Evolutionary conservation across 164 flowering plant species (phyloP), one percentile per base, ranked within the genome.

Genomic region (Berberis thunbergii): DNA sequence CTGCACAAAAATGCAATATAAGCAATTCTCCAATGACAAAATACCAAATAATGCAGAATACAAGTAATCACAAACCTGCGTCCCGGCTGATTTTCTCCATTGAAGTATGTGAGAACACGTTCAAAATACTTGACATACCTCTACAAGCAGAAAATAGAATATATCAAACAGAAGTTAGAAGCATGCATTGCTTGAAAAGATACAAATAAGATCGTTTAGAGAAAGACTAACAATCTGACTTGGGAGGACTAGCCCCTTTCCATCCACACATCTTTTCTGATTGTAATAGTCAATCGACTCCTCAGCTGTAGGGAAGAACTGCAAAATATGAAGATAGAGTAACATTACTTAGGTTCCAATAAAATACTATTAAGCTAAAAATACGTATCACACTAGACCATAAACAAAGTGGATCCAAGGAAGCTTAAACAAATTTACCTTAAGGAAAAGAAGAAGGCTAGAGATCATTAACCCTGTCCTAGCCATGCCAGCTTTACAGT

Each of bases 251-350:
- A 94, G 99, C 49, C 93, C 99, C 73, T 91, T 94, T 41, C 88
- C 91, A 76, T 91, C 99, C 67, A 89, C 49, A 77, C 99, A 94
- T 79, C 99, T 84, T 77, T 91, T 94, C 84, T 94, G 95, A 69
- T 94, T 94, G 76, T 91, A 94, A 79, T 87, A 94, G 61, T 89
- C 95, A 56, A 94, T 94, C 0, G 97, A 94, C 77, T 94, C 99
- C 84, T 94, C 97, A 50, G 99, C 97, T 54, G 99, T 91, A 52
- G 96, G 96, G 71, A 87, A 94, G 79, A 94, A 94, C 99, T 94
- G 82, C 69, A 82, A 43, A 54, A 7, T 44, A 40, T 6, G 11
- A 6, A 60, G 9, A n/a, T 2, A 44, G 2, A 45, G 45, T 41
- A 45, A 12, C 54, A 9, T 52, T 26, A 52, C 45, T 13, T 26